Evolutionary conservation across 2,329 filamentous ascomycete genomes (phyloP).

Genomic region (Neonectria magnoliae): DNA sequence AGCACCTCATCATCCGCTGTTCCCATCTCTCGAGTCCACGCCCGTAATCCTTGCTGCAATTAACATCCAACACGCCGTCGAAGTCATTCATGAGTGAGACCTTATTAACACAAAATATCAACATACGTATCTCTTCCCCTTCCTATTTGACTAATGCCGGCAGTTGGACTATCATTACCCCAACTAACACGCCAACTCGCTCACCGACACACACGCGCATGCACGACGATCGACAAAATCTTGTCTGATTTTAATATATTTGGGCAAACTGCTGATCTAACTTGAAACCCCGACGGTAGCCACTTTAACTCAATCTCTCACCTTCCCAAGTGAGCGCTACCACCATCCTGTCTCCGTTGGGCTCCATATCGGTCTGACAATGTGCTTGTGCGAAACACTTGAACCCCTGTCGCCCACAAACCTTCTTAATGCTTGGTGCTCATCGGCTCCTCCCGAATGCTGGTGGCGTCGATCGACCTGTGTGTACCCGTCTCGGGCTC

Average conservation of each 20-base stretch:
- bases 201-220: slow-evolving; percentile 4
- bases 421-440: slow-evolving; percentile 28
- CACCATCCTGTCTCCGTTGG: neutral
- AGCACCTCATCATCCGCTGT: neutral
- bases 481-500: slow-evolving; percentile 43
- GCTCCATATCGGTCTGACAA: neutral
- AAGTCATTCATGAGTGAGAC: neutral
- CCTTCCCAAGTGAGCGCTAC: neutral
- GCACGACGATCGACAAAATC: neutral
- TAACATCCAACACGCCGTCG: neutral
- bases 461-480: slow-evolving; percentile 18
- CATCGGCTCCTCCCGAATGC: slow-evolving; percentile 41
- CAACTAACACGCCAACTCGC: slow-evolving; percentile 8
- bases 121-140: neutral
- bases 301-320: neutral
- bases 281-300: neutral
- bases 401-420: neutral
- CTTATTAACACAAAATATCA: neutral
- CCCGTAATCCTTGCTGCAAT: neutral
- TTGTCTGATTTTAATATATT: neutral
- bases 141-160: neutral
- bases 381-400: neutral
- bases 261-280: neutral
- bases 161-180: neutral
- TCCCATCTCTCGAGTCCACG: neutral